Base-by-base conservation (phyloP, 2,329 filamentous ascomycete genomes). In the Botrytis fabae region DNA sequence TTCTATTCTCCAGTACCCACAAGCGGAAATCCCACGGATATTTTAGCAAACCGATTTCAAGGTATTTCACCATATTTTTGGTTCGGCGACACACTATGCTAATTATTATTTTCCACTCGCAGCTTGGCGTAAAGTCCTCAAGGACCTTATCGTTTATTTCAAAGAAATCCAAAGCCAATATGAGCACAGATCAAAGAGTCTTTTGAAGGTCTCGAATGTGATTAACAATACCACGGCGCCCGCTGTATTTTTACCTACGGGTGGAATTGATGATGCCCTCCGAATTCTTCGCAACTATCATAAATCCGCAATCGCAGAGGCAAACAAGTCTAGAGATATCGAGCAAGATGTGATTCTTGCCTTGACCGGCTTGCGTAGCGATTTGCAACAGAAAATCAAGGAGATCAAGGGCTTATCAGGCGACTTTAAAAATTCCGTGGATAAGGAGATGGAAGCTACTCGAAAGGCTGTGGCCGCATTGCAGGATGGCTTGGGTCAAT, bases 341-440 rank as follows among this genome's bases (percentile, higher is more conserved):
- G 94, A 98, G 81, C 91, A 91, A 75, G 95, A 98, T 80, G 94
- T 99, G 64, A 94, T 98, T 76, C 86, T 93, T 69, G 94, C 95
- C 70, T 85, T 99, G 72, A 94, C 91, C 2, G 94, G 94, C 1
- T 85, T 99, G 71, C 87, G 96, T 73, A 95, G 91, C 79, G 96
- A 99, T 82, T 85, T 99, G 28, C 92, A 92, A 75, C 94, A 97
- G 81, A 99, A 99, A 85, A 97, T 97, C 82, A 99, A 98, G 83
- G 96, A 99, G 83, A 99, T 99, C 84, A 97, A 97, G 84, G 92
- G 90, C 77, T 85, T 99, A 25, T 93, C 94, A 9, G 93, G 94
- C 25, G 96, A 99, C 82, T 99, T 99, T 84, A 97, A 97, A 84
- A 99, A 97, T 81, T 93, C 92, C 0, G 94, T 99, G 16, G 94